These are phyloP conservation scores for Fusarium compactum DNA, from an alignment of 2,329 filamentous ascomycete genomes.

Conservation along the genomic window DNA sequence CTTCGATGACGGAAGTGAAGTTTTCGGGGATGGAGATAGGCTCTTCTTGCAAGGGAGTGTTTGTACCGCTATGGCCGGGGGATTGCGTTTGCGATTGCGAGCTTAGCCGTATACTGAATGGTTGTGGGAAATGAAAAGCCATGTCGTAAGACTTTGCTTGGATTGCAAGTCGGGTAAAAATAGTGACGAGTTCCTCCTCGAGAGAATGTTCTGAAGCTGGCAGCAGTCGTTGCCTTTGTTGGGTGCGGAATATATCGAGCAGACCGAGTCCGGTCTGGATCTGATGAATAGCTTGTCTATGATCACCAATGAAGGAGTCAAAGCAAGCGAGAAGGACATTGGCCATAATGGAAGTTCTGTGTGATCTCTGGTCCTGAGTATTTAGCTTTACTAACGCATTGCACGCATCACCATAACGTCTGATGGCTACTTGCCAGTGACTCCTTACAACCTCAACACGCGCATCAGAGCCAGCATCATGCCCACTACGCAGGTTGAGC, in stretches of 20 bases:
- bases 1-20: slow-evolving; percentile 66
- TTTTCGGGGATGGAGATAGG: slow-evolving; percentile 44
- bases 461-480: slow-evolving; percentile 27
- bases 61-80: slow-evolving; percentile 56
- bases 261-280: slow-evolving; percentile 70
- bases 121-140: slow-evolving; percentile 74
- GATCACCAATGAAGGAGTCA: slow-evolving; percentile 74
- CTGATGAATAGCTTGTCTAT: slow-evolving; percentile 70
- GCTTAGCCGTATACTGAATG: slow-evolving; percentile 66
- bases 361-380: slow-evolving; percentile 58
- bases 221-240: slow-evolving; percentile 51
- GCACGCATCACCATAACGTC: slow-evolving; percentile 69
- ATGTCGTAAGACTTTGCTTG: slow-evolving; percentile 77
- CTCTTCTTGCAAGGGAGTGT: slow-evolving; percentile 54
- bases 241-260: slow-evolving; percentile 64
- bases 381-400: slow-evolving; percentile 61
- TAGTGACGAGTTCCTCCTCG: slow-evolving; percentile 70
- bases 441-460: slow-evolving; percentile 52
- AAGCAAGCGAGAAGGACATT: slow-evolving; percentile 76
- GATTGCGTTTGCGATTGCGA: slow-evolving; percentile 53
- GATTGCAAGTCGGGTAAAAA: slow-evolving; percentile 73
- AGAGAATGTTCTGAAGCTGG: slow-evolving; percentile 59
- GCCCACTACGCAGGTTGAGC: slow-evolving; percentile 55
- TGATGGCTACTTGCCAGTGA: slow-evolving; percentile 71
- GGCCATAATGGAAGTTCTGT: slow-evolving; percentile 71